Evolutionary conservation across 202 grass and related monocot genomes (phyloP).

Genomic region (Schoenoplectus triqueter): DNA sequence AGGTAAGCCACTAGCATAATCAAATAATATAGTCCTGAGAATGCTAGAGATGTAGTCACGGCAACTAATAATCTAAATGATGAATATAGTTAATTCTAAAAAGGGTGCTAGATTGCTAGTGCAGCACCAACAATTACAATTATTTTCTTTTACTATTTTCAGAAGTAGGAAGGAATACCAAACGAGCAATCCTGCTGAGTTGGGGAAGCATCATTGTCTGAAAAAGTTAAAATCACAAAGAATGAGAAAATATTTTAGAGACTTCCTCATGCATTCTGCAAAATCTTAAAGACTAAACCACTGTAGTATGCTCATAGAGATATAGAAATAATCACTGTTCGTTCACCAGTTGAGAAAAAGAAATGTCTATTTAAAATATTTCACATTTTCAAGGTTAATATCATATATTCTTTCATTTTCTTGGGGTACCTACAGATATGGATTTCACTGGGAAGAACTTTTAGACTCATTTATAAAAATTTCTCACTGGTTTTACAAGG

Average conservation of each 20-base stretch:
- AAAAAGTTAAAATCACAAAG: constrained; percentile 48
- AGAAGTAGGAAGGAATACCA: constrained; percentile 59
- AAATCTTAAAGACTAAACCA: constrained; percentile 4
- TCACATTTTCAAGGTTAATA: not conserved
- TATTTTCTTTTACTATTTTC: constrained; percentile 31
- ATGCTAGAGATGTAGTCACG: not conserved
- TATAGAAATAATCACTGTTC: not conserved
- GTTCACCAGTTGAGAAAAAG: not conserved
- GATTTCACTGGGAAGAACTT: not conserved
- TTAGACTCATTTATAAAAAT: not conserved
- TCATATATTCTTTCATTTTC: not conserved
- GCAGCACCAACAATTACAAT: not conserved
- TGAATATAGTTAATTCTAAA: not conserved
- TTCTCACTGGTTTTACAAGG: not conserved
- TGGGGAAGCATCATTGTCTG: constrained; percentile 79
- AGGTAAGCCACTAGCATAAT: constrained; percentile 24
- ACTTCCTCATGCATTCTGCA: not conserved
- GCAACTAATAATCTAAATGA: not conserved
- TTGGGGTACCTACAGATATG: constrained; percentile 7
- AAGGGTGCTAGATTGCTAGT: not conserved
- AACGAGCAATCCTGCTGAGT: constrained; percentile 68
- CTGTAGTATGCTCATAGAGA: not conserved
- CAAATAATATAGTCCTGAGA: constrained; percentile 1
- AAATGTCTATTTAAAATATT: not conserved
- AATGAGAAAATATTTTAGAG: constrained; percentile 36